Conservation (phyloP, 73 alveolate species). For the Paramecium octaurelia region DNA sequence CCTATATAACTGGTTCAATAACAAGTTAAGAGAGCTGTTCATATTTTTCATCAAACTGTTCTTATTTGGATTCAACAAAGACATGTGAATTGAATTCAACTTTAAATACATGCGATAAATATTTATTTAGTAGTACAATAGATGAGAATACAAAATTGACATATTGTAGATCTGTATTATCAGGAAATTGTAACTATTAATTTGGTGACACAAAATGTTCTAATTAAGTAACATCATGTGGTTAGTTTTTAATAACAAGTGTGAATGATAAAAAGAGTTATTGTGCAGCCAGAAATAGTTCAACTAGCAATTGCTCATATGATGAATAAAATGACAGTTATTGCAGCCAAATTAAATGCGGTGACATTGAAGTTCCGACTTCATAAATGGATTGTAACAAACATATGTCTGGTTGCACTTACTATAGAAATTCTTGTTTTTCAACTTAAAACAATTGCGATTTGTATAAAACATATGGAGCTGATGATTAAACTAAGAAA, state of each 20-base stretch:
- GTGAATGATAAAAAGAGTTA: not conserved
- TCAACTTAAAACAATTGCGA: not conserved
- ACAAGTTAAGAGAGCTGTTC: not conserved
- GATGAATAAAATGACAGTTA: not conserved
- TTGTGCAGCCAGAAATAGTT: not conserved
- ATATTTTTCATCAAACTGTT: not conserved
- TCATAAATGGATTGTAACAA: not conserved
- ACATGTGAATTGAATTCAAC: not conserved
- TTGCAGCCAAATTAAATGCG: not conserved
- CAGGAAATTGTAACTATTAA: not conserved
- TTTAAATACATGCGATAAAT: not conserved
- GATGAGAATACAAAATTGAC: not conserved
- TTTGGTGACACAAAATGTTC: not conserved
- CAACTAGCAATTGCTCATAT: not conserved
- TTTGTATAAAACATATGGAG: not conserved
- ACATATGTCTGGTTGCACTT: not conserved
- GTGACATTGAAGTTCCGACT: not conserved
- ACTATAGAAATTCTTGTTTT: not conserved
- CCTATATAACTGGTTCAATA: not conserved
- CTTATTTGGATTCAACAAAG: not conserved
- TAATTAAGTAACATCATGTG: not conserved
- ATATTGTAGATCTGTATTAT: not conserved
- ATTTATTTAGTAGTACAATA: not conserved
- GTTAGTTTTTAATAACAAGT: not conserved
- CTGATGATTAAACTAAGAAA: not conserved